Evolutionary conservation across 108 stramenopile species (phyloP).

Genomic region (Discostella stelligeroides): DNA sequence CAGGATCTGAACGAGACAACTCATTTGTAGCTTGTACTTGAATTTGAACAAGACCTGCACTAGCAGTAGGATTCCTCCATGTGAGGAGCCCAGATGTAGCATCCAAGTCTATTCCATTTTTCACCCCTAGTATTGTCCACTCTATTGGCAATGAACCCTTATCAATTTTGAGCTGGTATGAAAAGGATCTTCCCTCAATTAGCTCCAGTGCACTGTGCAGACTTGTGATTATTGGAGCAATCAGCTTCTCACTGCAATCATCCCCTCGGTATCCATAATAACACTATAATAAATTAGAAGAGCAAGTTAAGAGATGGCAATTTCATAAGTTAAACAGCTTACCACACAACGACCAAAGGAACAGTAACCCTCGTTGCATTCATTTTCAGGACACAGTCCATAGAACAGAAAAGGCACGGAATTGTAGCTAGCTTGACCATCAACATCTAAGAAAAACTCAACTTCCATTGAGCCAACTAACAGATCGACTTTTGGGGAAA

Average conservation of each 20-base stretch:
- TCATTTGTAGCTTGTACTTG: slow-evolving; percentile 33
- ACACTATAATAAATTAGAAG: background rate
- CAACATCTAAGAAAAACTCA: slow-evolving; percentile 11
- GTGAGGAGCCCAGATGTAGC: slow-evolving; percentile 12
- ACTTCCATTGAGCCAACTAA: slow-evolving; percentile 17
- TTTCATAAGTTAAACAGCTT: background rate
- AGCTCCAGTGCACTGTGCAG: slow-evolving; percentile 13
- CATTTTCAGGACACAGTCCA: slow-evolving; percentile 22
- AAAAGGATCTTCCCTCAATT: slow-evolving; percentile 12
- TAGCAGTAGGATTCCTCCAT: slow-evolving; percentile 18
- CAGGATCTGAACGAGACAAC: slow-evolving; percentile 7
- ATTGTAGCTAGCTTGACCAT: slow-evolving; percentile 24
- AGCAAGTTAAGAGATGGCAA: background rate
- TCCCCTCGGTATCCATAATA: slow-evolving; percentile 8
- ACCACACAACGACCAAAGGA: slow-evolving; percentile 36
- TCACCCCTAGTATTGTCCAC: slow-evolving; percentile 19
- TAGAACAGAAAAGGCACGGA: slow-evolving; percentile 32
- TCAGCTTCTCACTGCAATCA: slow-evolving; percentile 24
- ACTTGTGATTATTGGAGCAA: slow-evolving; percentile 19
- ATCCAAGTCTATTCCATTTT: slow-evolving; percentile 16
- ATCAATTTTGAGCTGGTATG: slow-evolving; percentile 22
- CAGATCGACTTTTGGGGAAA: slow-evolving; percentile 16
- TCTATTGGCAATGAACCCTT: slow-evolving; percentile 30
- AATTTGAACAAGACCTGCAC: background rate
- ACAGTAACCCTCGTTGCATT: slow-evolving; percentile 33